Base-by-base conservation (phyloP, 805 yeast species). In the Wickerhamiella galacta region DNA sequence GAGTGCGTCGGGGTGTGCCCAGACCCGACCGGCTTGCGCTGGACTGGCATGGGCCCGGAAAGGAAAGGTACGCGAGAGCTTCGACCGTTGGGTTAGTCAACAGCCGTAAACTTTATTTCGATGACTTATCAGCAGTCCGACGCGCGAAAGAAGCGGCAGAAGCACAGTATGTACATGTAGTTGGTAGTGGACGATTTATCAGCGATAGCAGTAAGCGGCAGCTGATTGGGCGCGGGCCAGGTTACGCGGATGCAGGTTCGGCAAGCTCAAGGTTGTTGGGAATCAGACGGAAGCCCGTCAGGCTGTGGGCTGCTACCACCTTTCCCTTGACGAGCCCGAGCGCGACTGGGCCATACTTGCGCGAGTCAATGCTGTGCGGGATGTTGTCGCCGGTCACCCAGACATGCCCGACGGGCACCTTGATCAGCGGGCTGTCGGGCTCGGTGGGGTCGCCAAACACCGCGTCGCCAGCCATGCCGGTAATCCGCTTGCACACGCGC, bases 311-410 rank as follows among this genome's bases (percentile, higher is more conserved):
- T 32, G 26, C 87, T 4, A 76, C 65, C 10, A 90, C 73, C 48
- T 81, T 85, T 1, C 96, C 99, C 44, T 74, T 73, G 3, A 90
- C 73, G 25, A 90, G 57, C 0, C 75, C 96, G 72, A 82, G 62
- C 2, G 98, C 96, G 22, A 90, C 58, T n/a, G 75, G 81, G 24
- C 85, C 79, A 50, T 90, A 90, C 0, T 81, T 70, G 43, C 98
- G 61, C 4, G 95, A 81, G 47, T 90, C 99, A 30, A 85, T 58
- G 15, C 94, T 80, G 43, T 75, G 82, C 18, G 81, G 67, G 36
- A 87, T 55, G 49, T 90, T 90, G 49, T 90, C 99, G 2, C 99
- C 99, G 0, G 95, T 82, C 3, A 85, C 75, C 96, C 96, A 90
- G 30, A 81, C 79, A 54, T 90, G 98, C 2, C 98, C 98, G 43